Conservation (phyloP, 805 yeast genomes). For the Suhomyces emberorum region DNA sequence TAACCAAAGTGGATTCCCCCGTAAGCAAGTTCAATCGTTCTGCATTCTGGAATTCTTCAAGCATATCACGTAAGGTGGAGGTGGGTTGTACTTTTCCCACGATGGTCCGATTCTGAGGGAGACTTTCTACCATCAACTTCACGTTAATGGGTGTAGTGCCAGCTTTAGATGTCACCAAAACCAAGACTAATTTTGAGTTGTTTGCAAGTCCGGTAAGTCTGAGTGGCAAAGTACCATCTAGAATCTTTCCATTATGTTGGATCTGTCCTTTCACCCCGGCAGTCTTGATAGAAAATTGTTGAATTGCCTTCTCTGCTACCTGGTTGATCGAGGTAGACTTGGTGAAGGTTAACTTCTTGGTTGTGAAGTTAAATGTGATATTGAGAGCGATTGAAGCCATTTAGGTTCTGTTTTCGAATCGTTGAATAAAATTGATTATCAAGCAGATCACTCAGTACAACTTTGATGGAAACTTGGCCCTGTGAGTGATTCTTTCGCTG, state of each 20-base stretch:
- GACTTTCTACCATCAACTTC: constrained; percentile 13
- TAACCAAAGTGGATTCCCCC: constrained; percentile 10
- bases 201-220: constrained; percentile 30
- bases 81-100: constrained; percentile 9
- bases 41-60: constrained; percentile 16
- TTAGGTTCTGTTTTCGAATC: too few relatives aligned
- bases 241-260: constrained; percentile 23
- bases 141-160: constrained; percentile 12
- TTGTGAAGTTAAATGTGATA: constrained; percentile 19
- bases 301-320: constrained; percentile 18
- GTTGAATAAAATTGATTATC: too few relatives aligned
- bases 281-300: constrained; percentile 23
- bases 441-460: too few relatives aligned
- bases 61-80: constrained; percentile 18
- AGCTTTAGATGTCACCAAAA: constrained; percentile 9
- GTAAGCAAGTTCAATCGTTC: constrained; percentile 13
- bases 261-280: constrained; percentile 21
- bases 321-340: constrained; percentile 27
- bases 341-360: constrained; percentile 28
- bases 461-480: too few relatives aligned
- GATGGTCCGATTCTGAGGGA: constrained; percentile 2
- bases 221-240: constrained; percentile 32
- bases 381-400: constrained; percentile 20
- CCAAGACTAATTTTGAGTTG: constrained; percentile 30
- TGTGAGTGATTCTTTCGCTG: too few relatives aligned